A percentile compares a stretch with the other conserved stretches of the same genome.
Evolutionary conservation across 345 rosid genomes (phyloP).

Genomic region (Conringia planisiliqua): DNA sequence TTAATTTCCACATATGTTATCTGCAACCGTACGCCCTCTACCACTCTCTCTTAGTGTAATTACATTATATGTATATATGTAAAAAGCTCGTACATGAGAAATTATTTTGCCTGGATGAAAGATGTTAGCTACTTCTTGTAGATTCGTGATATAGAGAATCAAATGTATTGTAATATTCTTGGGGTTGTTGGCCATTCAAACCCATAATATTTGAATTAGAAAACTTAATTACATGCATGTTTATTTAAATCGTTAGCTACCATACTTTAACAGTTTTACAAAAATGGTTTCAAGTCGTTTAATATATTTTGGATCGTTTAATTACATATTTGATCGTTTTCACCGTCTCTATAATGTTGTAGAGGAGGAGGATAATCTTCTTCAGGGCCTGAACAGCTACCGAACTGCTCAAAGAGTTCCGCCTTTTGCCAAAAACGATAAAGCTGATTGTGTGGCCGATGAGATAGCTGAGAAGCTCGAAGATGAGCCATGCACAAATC

Average conservation of each 20-base stretch:
- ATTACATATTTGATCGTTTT: no score
- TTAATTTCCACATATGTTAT: slow-evolving; percentile 11
- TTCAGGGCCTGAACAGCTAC: slow-evolving; percentile 72
- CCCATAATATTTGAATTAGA: background rate
- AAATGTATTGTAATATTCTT: background rate
- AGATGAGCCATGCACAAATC: slow-evolving; percentile 46
- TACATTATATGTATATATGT: background rate
- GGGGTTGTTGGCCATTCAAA: background rate
- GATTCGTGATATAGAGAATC: background rate
- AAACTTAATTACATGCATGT: background rate
- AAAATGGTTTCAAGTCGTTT: background rate
- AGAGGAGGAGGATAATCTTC: slow-evolving; percentile 63
- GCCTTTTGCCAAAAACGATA: slow-evolving; percentile 43
- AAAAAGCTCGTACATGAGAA: background rate
- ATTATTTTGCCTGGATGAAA: background rate
- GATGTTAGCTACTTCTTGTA: background rate
- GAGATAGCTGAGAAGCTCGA: slow-evolving; percentile 51
- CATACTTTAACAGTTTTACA: background rate
- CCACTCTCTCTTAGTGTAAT: background rate
- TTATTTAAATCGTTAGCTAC: background rate
- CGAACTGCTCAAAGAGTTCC: slow-evolving; percentile 45
- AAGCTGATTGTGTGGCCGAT: slow-evolving; percentile 66
- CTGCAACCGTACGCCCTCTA: slow-evolving; percentile 19
- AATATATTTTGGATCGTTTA: no score
- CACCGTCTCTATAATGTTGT: background rate